These are phyloP conservation scores for Pythium guiyangense DNA, from an alignment of 352 stramenopile species.

Conservation along the genomic window DNA sequence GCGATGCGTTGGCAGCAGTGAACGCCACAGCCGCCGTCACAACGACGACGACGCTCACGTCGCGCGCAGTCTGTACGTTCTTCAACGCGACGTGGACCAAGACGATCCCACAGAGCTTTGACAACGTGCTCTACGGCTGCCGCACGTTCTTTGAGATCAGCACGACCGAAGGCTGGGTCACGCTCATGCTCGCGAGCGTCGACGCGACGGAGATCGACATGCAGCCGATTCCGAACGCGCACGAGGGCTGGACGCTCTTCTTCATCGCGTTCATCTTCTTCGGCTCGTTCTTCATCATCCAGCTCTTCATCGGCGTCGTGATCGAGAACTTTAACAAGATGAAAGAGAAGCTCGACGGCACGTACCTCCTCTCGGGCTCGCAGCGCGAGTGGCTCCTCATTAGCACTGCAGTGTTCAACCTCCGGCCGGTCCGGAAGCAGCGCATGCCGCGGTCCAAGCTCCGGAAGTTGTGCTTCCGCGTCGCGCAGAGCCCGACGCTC, in stretches of 20 bases:
- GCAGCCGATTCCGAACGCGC: conserved; percentile 79
- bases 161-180: conserved; percentile 86
- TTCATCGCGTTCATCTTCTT: conserved; percentile 88
- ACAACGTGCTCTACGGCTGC: conserved; percentile 67
- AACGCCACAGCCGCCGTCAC: too few species aligned
- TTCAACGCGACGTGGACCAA: conserved; percentile 32
- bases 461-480: conserved; percentile 32
- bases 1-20: too few species aligned
- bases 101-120: conserved; percentile 68
- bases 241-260: conserved; percentile 71
- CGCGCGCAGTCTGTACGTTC: conserved; percentile 32
- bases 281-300: conserved; percentile 88
- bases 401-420: conserved; percentile 39
- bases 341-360: conserved; percentile 60
- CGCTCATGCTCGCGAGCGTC: conserved; percentile 83
- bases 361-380: conserved; percentile 59
- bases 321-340: conserved; percentile 89
- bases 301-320: conserved; percentile 90
- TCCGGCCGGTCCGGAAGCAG: conserved; percentile 35
- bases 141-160: conserved; percentile 88
- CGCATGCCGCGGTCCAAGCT: conserved; percentile 31
- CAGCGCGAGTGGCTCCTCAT: conserved; percentile 79
- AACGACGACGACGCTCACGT: conserved; percentile 21
- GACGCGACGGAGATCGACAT: conserved; percentile 85
- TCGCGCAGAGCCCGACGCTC: conserved; percentile 46